Conservation (phyloP, 441 rosid species). For the Jatropha multifida region DNA sequence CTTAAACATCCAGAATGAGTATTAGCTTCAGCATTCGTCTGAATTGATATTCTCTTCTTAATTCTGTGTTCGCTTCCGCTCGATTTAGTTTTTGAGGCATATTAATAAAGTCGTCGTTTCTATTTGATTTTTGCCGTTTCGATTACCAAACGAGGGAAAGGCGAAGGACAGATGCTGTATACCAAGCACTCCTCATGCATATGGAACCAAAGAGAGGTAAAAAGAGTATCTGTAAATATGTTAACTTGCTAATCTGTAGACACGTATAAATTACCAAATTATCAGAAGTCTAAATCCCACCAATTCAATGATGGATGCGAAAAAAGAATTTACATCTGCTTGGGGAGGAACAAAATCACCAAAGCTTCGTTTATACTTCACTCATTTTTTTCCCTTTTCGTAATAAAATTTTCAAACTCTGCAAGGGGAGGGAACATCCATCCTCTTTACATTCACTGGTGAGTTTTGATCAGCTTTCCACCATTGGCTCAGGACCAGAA, state of each 20-base stretch:
- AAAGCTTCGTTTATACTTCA: not conserved
- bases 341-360: constrained; percentile 3
- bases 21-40: too few relatives aligned
- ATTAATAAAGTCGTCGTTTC: too few relatives aligned
- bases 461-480: constrained; percentile 55
- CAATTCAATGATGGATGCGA: constrained; percentile 1
- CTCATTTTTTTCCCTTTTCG: not conserved
- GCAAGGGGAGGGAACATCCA: constrained; percentile 9
- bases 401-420: not conserved
- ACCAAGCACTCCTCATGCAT: not conserved
- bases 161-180: too few relatives aligned
- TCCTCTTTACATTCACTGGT: constrained; percentile 6
- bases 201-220: not conserved
- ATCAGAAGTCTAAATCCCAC: not conserved
- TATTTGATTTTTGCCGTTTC: too few relatives aligned
- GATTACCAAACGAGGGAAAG: too few relatives aligned
- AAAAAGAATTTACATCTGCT: constrained; percentile 23
- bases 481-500: constrained; percentile 91
- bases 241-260: constrained; percentile 1
- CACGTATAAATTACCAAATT: constrained; percentile 3
- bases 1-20: too few relatives aligned
- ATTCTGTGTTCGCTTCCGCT: too few relatives aligned
- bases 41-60: too few relatives aligned
- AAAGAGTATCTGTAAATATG: not conserved
- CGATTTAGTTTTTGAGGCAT: too few relatives aligned